Conservation (phyloP, 805 yeast genomes). For the Priceomyces medius region DNA sequence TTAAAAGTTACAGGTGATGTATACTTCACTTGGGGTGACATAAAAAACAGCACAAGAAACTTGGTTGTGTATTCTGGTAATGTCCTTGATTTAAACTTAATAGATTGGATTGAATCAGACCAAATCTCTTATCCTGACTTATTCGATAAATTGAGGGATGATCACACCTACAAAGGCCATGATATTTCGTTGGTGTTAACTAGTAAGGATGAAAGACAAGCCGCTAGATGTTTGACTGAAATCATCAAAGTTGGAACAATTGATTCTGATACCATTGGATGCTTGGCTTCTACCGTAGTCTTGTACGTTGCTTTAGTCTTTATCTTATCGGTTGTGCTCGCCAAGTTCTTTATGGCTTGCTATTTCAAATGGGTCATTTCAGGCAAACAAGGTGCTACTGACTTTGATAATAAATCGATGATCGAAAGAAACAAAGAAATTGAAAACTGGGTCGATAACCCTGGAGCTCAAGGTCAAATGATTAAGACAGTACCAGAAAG, state of each 20-base stretch:
- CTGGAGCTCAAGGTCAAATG: constrained; percentile 46
- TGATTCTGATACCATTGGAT: constrained; percentile 88
- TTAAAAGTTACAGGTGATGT: constrained; percentile 68
- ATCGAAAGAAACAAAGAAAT: constrained; percentile 61
- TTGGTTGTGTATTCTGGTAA: constrained; percentile 87
- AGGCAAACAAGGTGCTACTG: constrained; percentile 75
- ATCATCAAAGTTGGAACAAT: constrained; percentile 85
- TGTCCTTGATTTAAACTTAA: constrained; percentile 76
- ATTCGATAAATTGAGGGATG: constrained; percentile 62
- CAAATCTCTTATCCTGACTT: constrained; percentile 71
- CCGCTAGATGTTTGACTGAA: constrained; percentile 82
- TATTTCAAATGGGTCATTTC: constrained; percentile 82
- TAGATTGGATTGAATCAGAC: constrained; percentile 70
- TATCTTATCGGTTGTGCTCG: constrained; percentile 74
- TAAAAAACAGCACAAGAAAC: constrained; percentile 65
- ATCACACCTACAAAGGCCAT: constrained; percentile 61
- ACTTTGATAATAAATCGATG: constrained; percentile 58
- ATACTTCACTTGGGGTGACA: constrained; percentile 87
- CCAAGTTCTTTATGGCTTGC: constrained; percentile 81
- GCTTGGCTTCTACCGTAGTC: constrained; percentile 87
- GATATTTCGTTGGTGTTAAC: constrained; percentile 78
- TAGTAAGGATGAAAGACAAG: constrained; percentile 61
- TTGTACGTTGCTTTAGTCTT: constrained; percentile 78
- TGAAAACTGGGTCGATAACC: constrained; percentile 83
- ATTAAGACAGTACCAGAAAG: constrained; percentile 50